A percentile compares a stretch with the other conserved stretches of the same genome.
phyloP scores from a whole-genome alignment of 352 stramenopile genomes.

The Albugo laibachii region DNA sequence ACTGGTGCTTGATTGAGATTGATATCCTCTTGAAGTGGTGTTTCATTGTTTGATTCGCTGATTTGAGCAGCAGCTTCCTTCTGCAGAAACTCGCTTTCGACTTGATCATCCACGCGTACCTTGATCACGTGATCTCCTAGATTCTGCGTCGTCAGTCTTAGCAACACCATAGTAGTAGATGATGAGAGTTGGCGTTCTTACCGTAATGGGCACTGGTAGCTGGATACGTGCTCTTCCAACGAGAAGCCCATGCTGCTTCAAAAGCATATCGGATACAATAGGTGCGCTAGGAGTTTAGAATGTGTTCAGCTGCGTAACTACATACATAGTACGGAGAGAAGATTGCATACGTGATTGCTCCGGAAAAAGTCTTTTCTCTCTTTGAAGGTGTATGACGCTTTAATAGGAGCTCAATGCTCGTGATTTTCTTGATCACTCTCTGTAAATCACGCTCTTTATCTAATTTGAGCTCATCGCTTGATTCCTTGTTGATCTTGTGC shows the following conservation, averaged over 20 bases:
- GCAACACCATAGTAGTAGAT: not conserved
- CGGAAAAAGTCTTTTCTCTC: constrained; percentile 21
- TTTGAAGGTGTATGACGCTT: constrained; percentile 53
- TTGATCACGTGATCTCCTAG: constrained; percentile 61
- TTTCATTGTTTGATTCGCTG: constrained; percentile 10
- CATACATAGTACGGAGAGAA: not conserved
- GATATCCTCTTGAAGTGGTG: constrained; percentile 5
- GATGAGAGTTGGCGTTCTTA: not conserved
- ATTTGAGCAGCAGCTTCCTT: constrained; percentile 7
- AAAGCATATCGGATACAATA: constrained; percentile 72
- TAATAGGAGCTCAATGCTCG: constrained; percentile 41
- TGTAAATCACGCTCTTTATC: constrained; percentile 49
- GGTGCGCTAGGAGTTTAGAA: constrained; percentile 16
- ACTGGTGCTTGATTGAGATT: not conserved
- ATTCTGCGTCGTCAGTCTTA: constrained; percentile 12
- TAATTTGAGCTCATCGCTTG: constrained; percentile 17
- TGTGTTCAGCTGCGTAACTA: not conserved
- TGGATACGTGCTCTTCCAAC: constrained; percentile 62
- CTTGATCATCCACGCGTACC: constrained; percentile 58
- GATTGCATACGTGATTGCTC: not conserved
- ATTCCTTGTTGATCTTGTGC: constrained; percentile 55
- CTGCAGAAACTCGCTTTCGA: constrained; percentile 25
- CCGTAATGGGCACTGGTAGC: constrained; percentile 50
- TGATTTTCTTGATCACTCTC: constrained; percentile 34
- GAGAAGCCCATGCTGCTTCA: constrained; percentile 67